Evolutionary conservation across 1,284 basidiomycete species (phyloP).

Genomic region (Ganoderma sinense): DNA sequence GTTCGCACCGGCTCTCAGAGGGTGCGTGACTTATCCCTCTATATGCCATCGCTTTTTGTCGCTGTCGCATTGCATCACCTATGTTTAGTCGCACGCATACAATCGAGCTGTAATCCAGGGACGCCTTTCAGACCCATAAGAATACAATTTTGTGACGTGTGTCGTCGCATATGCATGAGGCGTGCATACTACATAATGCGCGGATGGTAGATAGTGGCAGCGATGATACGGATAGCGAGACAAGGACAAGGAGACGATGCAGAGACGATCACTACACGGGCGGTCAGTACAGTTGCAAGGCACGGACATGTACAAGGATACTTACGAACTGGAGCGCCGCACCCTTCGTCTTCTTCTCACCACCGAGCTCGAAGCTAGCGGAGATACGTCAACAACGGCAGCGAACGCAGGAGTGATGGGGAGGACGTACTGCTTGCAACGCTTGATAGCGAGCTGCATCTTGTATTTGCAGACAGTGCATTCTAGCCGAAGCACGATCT

Average conservation of each 20-base stretch:
- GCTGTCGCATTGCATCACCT: not conserved
- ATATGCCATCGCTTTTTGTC: not conserved
- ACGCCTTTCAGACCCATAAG: conserved; percentile 31
- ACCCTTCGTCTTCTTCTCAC: conserved; percentile 99
- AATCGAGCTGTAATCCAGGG: conserved; percentile 16
- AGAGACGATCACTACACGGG: conserved; percentile 34
- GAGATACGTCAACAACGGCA: not conserved
- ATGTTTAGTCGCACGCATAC: not conserved
- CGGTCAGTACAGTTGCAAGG: not conserved
- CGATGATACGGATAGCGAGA: conserved; percentile 25
- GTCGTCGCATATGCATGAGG: conserved; percentile 32
- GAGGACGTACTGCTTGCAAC: conserved; percentile 95
- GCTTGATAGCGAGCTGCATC: conserved; percentile 95
- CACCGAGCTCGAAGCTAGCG: conserved; percentile 94
- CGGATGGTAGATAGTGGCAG: conserved; percentile 22
- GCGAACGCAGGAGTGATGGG: not conserved
- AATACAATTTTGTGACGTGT: conserved; percentile 33
- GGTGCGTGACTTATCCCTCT: no score
- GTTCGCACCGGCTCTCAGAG: not conserved
- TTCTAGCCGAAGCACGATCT: conserved; percentile 97
- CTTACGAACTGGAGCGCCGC: conserved; percentile 91
- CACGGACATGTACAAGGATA: conserved; percentile 33
- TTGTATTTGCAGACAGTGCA: conserved; percentile 99
- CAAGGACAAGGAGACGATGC: conserved; percentile 24
- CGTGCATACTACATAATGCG: conserved; percentile 34